Percentiles rank a stretch among this genome's conserved stretches.
Conservation (phyloP, 176 grass and related monocot species). For the Thalia dealbata region DNA sequence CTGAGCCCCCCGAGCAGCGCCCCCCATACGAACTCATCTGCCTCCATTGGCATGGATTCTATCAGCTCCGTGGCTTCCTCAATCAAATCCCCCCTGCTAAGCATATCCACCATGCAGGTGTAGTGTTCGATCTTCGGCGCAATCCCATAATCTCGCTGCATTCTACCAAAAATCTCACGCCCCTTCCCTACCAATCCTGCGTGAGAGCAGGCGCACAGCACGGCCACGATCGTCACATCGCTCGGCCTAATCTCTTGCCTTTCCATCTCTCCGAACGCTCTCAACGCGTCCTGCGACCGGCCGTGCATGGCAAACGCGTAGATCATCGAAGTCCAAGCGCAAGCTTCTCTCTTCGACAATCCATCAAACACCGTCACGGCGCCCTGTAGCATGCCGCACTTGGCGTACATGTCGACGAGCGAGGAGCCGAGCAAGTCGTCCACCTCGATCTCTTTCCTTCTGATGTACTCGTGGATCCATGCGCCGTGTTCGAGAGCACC, state of each 20-base stretch:
- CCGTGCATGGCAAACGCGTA: conserved; percentile 16
- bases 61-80: conserved; percentile 10
- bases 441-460: conserved; percentile 3
- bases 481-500: conserved; percentile 16
- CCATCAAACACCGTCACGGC: conserved; percentile 9
- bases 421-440: conserved; percentile 23
- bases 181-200: conserved; percentile 10
- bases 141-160: conserved; percentile 8
- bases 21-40: conserved; percentile 11
- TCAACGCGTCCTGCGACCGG: conserved; percentile 1
- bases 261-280: conserved; percentile 22
- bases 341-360: conserved; percentile 6
- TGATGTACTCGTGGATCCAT: conserved; percentile 18
- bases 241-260: not conserved
- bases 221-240: conserved; percentile 11
- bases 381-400: conserved; percentile 18
- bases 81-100: conserved; percentile 14
- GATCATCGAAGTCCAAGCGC: conserved; percentile 23
- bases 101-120: conserved; percentile 22
- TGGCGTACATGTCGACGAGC: conserved; percentile 19
- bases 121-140: conserved; percentile 20
- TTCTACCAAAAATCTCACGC: conserved; percentile 2
- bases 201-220: conserved; percentile 19
- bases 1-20: conserved; percentile 12
- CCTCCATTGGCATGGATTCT: conserved; percentile 20